A percentile compares a stretch with the other conserved stretches of the same genome.
phyloP scores from a whole-genome alignment of 2,329 filamentous ascomycete species.

The Claviceps sorghi region DNA sequence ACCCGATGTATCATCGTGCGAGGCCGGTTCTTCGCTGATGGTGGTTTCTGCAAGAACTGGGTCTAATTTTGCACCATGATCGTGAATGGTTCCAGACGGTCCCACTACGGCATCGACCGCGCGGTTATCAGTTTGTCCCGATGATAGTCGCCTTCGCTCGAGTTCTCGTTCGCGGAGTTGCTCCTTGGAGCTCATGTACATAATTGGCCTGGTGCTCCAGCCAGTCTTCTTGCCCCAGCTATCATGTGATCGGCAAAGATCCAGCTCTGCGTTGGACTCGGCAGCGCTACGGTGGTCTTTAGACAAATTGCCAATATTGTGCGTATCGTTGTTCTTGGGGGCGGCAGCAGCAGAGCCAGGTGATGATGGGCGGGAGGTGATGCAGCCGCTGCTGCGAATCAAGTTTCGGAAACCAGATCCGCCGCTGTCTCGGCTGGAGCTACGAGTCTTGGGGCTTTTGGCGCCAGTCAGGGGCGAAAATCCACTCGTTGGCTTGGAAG shows the following conservation, averaged over 20 bases:
- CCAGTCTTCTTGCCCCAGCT: conserved; percentile 46
- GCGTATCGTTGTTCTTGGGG: conserved; percentile 42
- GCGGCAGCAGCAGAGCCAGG: conserved; percentile 31
- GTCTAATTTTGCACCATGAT: conserved; percentile 23
- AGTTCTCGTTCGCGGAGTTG: conserved; percentile 46
- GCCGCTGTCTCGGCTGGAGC: conserved; percentile 32
- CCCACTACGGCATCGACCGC: conserved; percentile 10
- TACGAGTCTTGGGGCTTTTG: conserved; percentile 34
- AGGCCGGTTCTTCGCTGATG: conserved; percentile 39
- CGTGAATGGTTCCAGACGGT: conserved; percentile 17
- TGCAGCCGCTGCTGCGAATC: conserved; percentile 34
- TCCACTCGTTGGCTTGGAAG: conserved; percentile 66
- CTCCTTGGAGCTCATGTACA: conserved; percentile 64
- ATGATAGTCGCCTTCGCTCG: conserved; percentile 42
- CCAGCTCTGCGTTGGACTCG: conserved; percentile 32
- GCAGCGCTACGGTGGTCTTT: conserved; percentile 44
- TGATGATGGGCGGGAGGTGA: conserved; percentile 41
- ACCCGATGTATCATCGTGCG: conserved; percentile 11
- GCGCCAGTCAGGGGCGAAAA: conserved; percentile 56
- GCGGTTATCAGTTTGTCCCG: conserved; percentile 15
- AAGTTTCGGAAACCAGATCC: conserved; percentile 43
- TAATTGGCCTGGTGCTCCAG: conserved; percentile 42
- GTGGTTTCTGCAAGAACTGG: conserved; percentile 36
- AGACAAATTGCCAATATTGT: conserved; percentile 50
- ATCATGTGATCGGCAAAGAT: conserved; percentile 40